These are phyloP conservation scores for Besnoitia besnoiti DNA, from an alignment of 169 alveolate genomes.

Conservation along the genomic window DNA sequence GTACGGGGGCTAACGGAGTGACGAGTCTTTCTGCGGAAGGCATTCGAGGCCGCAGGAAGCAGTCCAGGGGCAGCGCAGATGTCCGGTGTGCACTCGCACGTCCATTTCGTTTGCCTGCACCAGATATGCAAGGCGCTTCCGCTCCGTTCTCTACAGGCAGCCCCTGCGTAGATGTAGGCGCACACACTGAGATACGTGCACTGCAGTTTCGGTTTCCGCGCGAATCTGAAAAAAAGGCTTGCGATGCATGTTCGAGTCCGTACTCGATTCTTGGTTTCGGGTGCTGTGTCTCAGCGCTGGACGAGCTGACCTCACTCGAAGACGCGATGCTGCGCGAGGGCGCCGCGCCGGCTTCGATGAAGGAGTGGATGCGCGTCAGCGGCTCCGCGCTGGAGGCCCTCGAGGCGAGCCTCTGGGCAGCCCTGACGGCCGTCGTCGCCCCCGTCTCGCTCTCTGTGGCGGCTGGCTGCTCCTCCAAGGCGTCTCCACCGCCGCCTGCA, in stretches of 20 bases:
- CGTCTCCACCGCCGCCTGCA: no score
- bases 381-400: background rate
- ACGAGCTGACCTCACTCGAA: background rate
- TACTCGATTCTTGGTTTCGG: background rate
- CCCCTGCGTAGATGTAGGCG: background rate
- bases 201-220: background rate
- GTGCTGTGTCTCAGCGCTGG: background rate
- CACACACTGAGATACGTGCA: background rate
- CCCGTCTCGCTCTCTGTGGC: background rate
- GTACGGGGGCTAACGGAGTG: no score
- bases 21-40: no score
- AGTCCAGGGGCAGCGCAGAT: no score
- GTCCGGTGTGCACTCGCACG: no score
- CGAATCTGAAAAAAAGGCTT: no score
- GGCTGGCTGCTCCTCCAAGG: no score
- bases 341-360: background rate
- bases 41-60: no score
- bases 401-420: background rate
- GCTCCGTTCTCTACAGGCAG: no score
- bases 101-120: no score
- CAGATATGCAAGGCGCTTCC: no score
- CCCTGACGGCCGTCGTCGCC: background rate
- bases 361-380: background rate
- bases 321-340: background rate
- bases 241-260: background rate